A percentile compares a stretch with the other conserved stretches of the same genome.
Evolutionary conservation across 306 rosid genomes (phyloP).

Genomic region (Dalbergia oliveri): DNA sequence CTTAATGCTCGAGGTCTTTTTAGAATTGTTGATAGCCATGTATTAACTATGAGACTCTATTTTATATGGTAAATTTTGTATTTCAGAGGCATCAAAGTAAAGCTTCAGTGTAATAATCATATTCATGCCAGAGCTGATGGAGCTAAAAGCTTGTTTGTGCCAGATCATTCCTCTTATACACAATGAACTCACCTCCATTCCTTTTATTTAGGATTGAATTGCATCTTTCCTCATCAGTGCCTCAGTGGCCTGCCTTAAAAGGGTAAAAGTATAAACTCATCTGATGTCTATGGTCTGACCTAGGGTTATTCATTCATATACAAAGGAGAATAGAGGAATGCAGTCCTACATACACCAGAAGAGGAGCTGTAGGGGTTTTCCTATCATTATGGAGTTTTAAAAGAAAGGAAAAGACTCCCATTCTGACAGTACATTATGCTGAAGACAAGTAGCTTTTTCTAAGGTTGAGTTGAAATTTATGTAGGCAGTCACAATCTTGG

Average conservation of each 20-base stretch:
- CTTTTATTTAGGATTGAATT: neutral
- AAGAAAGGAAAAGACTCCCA: slow-evolving; percentile 1
- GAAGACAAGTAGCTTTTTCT: slow-evolving; percentile 9
- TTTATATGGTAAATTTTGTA: neutral
- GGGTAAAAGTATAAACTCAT: too few relatives aligned
- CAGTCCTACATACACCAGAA: slow-evolving; percentile 1
- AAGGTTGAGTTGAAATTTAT: slow-evolving; percentile 14
- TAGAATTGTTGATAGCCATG: neutral
- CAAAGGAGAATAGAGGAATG: neutral
- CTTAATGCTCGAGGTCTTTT: neutral
- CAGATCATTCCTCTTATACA: neutral
- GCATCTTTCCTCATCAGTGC: neutral
- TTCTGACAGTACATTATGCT: slow-evolving; percentile 14
- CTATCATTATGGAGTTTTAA: slow-evolving; percentile 26
- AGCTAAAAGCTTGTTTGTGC: too few relatives aligned
- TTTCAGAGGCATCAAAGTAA: slow-evolving; percentile 6
- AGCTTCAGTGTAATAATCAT: neutral
- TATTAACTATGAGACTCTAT: neutral
- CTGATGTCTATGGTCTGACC: too few relatives aligned
- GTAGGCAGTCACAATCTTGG: neutral
- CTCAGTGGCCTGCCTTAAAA: neutral
- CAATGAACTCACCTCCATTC: neutral
- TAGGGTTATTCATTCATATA: too few relatives aligned
- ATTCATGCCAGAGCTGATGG: neutral
- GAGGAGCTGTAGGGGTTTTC: neutral